A percentile compares a stretch with the other conserved stretches of the same genome.
phyloP scores from a whole-genome alignment of 106 monocot species.

The Gastrodia elata region DNA sequence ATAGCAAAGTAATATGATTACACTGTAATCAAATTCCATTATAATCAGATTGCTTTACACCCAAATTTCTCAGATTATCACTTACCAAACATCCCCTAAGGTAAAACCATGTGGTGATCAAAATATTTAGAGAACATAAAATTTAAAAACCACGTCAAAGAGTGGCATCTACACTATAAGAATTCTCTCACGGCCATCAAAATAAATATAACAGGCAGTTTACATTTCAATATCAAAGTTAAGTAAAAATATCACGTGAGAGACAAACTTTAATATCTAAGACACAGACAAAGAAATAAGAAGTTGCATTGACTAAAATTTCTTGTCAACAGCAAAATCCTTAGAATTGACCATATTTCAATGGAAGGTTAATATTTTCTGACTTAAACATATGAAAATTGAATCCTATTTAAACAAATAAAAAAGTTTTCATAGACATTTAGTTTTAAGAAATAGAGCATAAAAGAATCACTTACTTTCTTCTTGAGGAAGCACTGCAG shows the following conservation, averaged over 20 bases:
- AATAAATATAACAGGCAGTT: conserved; percentile 1
- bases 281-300: not conserved
- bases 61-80: too few species aligned
- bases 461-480: conserved; percentile 59
- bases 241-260: not conserved
- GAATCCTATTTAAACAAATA: not conserved
- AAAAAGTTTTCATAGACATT: not conserved
- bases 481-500: conserved; percentile 91
- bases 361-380: not conserved
- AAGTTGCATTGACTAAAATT: not conserved
- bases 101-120: too few species aligned
- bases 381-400: not conserved
- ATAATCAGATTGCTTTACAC: too few species aligned
- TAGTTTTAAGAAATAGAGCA: not conserved
- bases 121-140: too few species aligned
- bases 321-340: not conserved
- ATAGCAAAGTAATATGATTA: too few species aligned
- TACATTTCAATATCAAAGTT: not conserved
- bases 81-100: too few species aligned
- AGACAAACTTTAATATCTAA: not conserved
- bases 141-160: too few species aligned
- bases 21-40: too few species aligned
- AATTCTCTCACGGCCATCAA: not conserved
- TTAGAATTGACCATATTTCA: not conserved
- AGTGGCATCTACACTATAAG: not conserved